A percentile compares a stretch with the other conserved stretches of the same genome.
Evolutionary conservation across 495 filamentous ascomycete genomes (phyloP).

Genomic region (Gamarada debralockiae): DNA sequence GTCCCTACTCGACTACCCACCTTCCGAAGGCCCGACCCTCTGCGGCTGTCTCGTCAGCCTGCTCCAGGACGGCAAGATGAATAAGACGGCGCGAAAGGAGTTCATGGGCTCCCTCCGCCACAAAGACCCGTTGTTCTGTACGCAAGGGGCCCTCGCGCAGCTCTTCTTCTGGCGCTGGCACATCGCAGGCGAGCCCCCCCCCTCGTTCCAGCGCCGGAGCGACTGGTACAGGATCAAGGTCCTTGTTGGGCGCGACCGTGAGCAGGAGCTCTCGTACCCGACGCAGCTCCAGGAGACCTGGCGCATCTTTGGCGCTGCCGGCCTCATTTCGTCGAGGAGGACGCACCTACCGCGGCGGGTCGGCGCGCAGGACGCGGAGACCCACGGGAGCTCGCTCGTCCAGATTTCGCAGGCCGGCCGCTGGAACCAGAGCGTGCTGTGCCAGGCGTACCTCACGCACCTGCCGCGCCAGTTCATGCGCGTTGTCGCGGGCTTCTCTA

Average conservation of each 20-base stretch:
- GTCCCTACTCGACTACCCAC: not conserved
- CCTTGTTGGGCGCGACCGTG: not conserved
- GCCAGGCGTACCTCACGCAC: not conserved
- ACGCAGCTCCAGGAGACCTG: not conserved
- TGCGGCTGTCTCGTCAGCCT: not conserved
- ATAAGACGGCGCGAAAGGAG: conserved; percentile 4
- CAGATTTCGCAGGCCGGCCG: not conserved
- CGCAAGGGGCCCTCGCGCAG: not conserved
- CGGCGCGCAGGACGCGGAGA: not conserved
- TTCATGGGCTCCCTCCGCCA: not conserved
- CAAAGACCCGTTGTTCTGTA: not conserved
- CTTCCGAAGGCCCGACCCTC: not conserved
- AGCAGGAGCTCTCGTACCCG: not conserved
- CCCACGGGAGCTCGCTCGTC: not conserved
- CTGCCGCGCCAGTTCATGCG: conserved; percentile 1
- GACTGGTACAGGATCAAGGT: conserved; percentile 3
- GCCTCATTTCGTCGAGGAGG: not conserved
- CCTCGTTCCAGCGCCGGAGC: not conserved
- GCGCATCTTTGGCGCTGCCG: not conserved
- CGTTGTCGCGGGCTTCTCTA: not conserved
- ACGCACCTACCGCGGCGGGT: not conserved
- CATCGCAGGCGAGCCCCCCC: not conserved
- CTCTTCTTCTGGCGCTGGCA: conserved; percentile 2
- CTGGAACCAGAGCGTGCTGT: conserved; percentile 4
- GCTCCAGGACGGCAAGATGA: not conserved